phyloP scores from a whole-genome alignment of 305 asterid genomes.

The Fraxinus nigra region DNA sequence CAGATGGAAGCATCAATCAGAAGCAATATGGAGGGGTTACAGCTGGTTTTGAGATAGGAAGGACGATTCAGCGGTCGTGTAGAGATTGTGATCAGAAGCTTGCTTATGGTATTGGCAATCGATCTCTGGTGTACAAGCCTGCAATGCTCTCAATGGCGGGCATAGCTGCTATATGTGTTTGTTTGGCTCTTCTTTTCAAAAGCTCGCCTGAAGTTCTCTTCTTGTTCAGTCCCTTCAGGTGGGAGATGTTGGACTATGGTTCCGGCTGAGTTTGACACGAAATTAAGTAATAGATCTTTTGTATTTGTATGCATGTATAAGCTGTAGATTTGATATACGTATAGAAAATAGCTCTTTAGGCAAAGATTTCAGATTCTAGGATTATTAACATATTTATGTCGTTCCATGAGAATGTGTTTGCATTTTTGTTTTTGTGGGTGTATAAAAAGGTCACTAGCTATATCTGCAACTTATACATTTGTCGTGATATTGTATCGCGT shows the following conservation, averaged over 20 bases:
- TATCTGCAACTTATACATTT: not conserved
- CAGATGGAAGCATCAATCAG: slow-evolving; percentile 33
- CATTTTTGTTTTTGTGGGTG: not conserved
- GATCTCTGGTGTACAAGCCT: slow-evolving; percentile 55
- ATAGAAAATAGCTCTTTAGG: slow-evolving; percentile 17
- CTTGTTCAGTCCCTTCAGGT: slow-evolving; percentile 66
- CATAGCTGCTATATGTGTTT: slow-evolving; percentile 76
- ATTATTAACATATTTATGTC: slow-evolving; percentile 8
- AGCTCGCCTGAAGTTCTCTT: slow-evolving; percentile 59
- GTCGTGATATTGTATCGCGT: not conserved
- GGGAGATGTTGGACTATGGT: slow-evolving; percentile 81
- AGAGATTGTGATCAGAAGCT: slow-evolving; percentile 42
- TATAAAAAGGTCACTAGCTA: not conserved
- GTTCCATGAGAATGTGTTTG: not conserved
- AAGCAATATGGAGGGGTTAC: slow-evolving; percentile 30
- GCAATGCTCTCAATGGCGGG: slow-evolving; percentile 71
- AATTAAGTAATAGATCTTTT: slow-evolving; percentile 10
- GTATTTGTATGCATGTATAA: slow-evolving; percentile 19
- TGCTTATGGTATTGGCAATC: slow-evolving; percentile 33
- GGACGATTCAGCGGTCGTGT: slow-evolving; percentile 31
- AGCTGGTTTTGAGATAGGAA: slow-evolving; percentile 42
- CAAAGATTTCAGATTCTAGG: slow-evolving; percentile 3
- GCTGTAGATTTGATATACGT: slow-evolving; percentile 28
- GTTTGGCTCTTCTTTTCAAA: slow-evolving; percentile 72
- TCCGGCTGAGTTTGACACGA: slow-evolving; percentile 33